Conservation (phyloP, 2,329 filamentous ascomycete species). For the Grosmannia huntii region DNA sequence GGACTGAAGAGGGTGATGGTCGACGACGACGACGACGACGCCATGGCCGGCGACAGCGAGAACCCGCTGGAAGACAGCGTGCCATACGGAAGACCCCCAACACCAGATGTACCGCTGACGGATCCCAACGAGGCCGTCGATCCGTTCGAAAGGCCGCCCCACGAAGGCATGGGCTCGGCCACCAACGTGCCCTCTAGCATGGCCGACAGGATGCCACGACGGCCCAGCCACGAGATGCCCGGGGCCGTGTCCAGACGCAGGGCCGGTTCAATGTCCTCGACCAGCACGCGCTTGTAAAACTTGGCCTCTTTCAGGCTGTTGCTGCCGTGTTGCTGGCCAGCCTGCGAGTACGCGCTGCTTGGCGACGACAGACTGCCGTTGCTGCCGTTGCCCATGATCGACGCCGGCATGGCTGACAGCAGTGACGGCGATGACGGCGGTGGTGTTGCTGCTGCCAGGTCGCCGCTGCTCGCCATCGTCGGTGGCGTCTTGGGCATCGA, state of each 20-base stretch:
- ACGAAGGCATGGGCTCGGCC: constrained; percentile 70
- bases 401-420: not conserved
- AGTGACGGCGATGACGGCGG: constrained; percentile 18
- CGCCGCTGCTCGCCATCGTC: constrained; percentile 30
- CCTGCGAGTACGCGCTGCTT: not conserved
- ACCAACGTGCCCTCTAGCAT: constrained; percentile 77
- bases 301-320: constrained; percentile 64
- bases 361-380: no score
- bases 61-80: no score
- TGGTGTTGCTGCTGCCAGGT: constrained; percentile 24
- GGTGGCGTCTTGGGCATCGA: constrained; percentile 20
- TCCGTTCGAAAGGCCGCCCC: no score
- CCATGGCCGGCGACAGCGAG: constrained; percentile 22
- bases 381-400: no score
- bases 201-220: constrained; percentile 69
- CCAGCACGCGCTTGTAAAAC: constrained; percentile 82
- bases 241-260: constrained; percentile 80
- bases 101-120: no score
- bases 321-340: constrained; percentile 21
- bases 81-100: no score
- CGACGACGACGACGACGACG: not conserved
- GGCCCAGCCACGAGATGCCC: constrained; percentile 84
- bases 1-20: not conserved
- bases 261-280: constrained; percentile 90
- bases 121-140: no score